Base-by-base conservation (phyloP, 176 grass and related monocot species). In the Chloris gayana region DNA sequence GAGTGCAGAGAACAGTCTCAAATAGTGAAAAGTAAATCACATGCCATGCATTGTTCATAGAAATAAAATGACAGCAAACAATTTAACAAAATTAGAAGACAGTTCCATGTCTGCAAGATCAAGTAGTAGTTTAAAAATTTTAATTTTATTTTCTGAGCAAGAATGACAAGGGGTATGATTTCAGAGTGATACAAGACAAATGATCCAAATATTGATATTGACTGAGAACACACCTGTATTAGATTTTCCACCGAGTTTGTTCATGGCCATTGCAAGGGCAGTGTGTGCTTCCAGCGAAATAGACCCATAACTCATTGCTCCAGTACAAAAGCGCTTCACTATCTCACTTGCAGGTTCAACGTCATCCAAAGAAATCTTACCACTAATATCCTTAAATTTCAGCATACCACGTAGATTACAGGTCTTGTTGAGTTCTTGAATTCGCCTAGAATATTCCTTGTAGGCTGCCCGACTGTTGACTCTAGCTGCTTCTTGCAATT, bases 261-360 rank as follows among this genome's bases (percentile, higher is more conserved):
- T 99, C 96, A 99, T 99, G 62, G 96, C 96, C 69, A 91, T 88
- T 74, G 96, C 96, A 80, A 99, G 96, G 46, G 96, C 72, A 63
- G 90, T 95, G 86, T 99, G 96, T 54, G 96, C 96, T 91, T 99
- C 96, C 34, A 99, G 77, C 12, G 96, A 99, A 89, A 99, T 95
- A 78, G 96, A 99, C 38, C 96, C 96, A 88, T 99, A 99, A 93
- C 96, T 99, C 96, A 99, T 99, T 0, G 96, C 96, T 54, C 96
- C 96, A 8, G 96, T 99, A 87, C 79, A 84, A 64, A 99, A 99
- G 46, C 90, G 90, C 71, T 99, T 99, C 46, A 99, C 96, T 15
- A 99, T 95, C 70, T 99, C 89, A 75, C 87, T 93, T 53, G 88
- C 88, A 80, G 96, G 88, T 87, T 99, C 90, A 64, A 99, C 88